Evolutionary conservation across 352 stramenopile genomes (phyloP), one percentile per base, ranked within the genome.

Genomic region (Globisporangium splendens): DNA sequence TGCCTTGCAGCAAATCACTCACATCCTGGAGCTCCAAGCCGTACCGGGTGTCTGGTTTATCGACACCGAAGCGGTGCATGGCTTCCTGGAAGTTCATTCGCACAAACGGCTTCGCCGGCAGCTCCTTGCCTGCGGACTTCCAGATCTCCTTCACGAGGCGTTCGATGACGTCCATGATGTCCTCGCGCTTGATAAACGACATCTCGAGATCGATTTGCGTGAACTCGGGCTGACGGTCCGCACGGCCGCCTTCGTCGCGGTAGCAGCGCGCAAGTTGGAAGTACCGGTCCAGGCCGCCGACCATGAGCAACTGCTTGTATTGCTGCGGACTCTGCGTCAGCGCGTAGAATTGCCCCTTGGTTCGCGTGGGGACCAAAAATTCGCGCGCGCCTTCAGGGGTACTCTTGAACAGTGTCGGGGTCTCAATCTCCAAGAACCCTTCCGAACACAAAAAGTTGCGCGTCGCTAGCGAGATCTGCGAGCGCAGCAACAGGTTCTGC

Each of bases 241-340:
- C 86, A 20, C 89, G 80, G 3, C 88, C 87, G 52, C 83, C 79
- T 74, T 97, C 89, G 47, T 96, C 86, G 21, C 88, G 86, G 66
- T 95, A 97, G 69, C 89, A 97, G 8, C 85, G 79, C 41, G 89
- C 88, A 10, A 97, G 65, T 66, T 97, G 89, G 62, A 95, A 97
- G 63, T 97, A 97, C 14, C 75, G 75, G 54, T 96, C 85, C 10
- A 96, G 52, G 2, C 89, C 88, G 28, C 84, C 83, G 11, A 93
- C 86, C 89, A 97, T 97, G 2, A 97, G 67, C 53, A 97, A 54
- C 69, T 97, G 88, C 66, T 97, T 97, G 80, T 96, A 96, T 68
- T 96, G 88, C 67, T 97, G 89, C 15, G 89, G 89, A 61, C 83
- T 95, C 63, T 97, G 89, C 38, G 83, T 90, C 35, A 97, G 71